phyloP scores from a whole-genome alignment of 352 stramenopile species.

The Globisporangium viniferum region DNA sequence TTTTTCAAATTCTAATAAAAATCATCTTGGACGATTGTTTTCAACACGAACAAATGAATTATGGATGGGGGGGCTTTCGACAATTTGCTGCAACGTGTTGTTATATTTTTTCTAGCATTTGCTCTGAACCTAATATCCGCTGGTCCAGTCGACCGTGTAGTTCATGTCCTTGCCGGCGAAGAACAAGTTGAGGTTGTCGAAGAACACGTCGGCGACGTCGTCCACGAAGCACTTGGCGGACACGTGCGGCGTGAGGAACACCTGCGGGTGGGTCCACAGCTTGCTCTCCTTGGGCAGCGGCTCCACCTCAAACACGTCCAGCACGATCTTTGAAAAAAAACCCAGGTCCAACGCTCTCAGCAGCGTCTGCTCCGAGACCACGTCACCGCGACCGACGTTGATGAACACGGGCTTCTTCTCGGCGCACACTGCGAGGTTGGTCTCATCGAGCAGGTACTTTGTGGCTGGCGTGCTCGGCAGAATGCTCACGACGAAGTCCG shows the following conservation, averaged over 20 bases:
- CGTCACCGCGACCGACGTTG: slow-evolving; percentile 85
- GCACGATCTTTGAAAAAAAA: slow-evolving; percentile 56
- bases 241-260: slow-evolving; percentile 82
- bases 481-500: slow-evolving; percentile 83
- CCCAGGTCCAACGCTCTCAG: slow-evolving; percentile 60
- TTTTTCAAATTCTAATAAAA: no score
- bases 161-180: slow-evolving; percentile 35
- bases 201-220: slow-evolving; percentile 80
- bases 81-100: no score
- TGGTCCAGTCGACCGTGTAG: slow-evolving; percentile 50
- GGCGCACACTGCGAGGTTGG: slow-evolving; percentile 38
- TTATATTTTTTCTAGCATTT: no score
- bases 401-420: slow-evolving; percentile 70
- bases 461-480: slow-evolving; percentile 78
- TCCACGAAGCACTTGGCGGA: slow-evolving; percentile 67
- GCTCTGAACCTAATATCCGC: slow-evolving; percentile 32
- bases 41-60: no score
- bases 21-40: no score
- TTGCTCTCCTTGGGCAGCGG: slow-evolving; percentile 40
- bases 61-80: no score
- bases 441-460: slow-evolving; percentile 50
- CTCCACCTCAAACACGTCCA: slow-evolving; percentile 62
- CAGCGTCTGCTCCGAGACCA: slow-evolving; percentile 66
- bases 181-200: slow-evolving; percentile 47
- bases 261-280: slow-evolving; percentile 64